phyloP scores from a whole-genome alignment of 345 rosid species.

The Corymbia maculata region DNA sequence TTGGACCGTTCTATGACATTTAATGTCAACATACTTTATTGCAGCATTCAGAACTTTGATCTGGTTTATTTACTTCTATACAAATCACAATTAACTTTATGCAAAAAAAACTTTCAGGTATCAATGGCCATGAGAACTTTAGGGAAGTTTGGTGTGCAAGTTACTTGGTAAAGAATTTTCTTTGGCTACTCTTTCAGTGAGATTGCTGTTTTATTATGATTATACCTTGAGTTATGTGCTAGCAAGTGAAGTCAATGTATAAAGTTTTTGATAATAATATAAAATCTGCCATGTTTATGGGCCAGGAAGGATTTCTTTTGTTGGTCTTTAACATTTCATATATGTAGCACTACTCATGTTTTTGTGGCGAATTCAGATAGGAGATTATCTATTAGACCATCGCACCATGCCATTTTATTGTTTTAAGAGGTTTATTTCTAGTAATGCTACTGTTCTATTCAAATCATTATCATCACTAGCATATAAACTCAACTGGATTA shows the following conservation, averaged over 20 bases:
- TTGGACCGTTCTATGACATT: neutral
- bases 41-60: neutral
- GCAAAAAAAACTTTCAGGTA: conserved; percentile 25
- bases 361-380: neutral
- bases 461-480: neutral
- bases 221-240: neutral
- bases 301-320: neutral
- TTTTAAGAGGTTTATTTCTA: neutral
- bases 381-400: neutral
- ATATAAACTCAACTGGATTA: neutral
- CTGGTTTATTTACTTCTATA: neutral
- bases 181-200: neutral
- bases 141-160: conserved; percentile 77
- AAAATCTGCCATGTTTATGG: neutral
- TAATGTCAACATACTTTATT: neutral
- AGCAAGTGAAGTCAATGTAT: neutral
- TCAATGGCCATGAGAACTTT: conserved; percentile 94
- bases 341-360: neutral
- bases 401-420: neutral
- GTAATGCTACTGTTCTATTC: neutral
- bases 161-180: conserved; percentile 47
- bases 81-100: neutral
- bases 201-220: neutral
- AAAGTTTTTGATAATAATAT: neutral
- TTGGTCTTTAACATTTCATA: neutral